phyloP scores from a whole-genome alignment of 495 filamentous ascomycete genomes.

The Penicillium paxilli region DNA sequence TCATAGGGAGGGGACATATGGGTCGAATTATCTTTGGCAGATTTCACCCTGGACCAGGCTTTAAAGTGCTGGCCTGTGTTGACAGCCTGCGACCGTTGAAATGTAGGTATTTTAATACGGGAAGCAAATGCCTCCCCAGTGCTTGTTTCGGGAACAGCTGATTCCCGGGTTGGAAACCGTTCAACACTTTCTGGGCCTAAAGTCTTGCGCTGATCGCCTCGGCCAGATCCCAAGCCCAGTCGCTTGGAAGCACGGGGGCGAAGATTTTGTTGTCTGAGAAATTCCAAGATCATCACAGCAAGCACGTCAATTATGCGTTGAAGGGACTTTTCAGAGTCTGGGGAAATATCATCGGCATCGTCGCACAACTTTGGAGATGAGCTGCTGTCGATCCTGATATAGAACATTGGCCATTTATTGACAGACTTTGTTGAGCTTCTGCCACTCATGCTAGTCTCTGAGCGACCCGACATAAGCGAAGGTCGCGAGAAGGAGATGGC shows the following conservation, averaged over 20 bases:
- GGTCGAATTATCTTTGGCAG: constrained; percentile 36
- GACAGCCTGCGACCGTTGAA: constrained; percentile 17
- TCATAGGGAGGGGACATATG: neutral
- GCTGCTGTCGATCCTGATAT: constrained; percentile 61
- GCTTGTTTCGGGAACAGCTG: constrained; percentile 1
- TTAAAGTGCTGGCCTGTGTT: constrained; percentile 43
- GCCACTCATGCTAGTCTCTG: constrained; percentile 55
- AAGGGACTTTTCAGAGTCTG: constrained; percentile 46
- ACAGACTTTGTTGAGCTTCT: constrained; percentile 61
- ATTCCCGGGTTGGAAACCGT: neutral
- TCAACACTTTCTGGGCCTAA: neutral
- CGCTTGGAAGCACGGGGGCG: constrained; percentile 43
- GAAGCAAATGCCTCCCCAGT: constrained; percentile 28
- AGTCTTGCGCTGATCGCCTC: neutral
- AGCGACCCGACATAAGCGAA: constrained; percentile 22
- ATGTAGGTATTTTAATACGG: constrained; percentile 36
- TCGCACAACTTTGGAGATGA: constrained; percentile 9
- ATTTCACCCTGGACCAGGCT: constrained; percentile 70
- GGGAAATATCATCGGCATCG: constrained; percentile 22
- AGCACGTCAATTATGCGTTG: constrained; percentile 61
- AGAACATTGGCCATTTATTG: constrained; percentile 92
- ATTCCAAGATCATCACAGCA: constrained; percentile 61
- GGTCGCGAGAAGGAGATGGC: neutral
- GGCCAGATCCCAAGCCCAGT: constrained; percentile 5
- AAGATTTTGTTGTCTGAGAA: constrained; percentile 67